phyloP scores from a whole-genome alignment of 495 filamentous ascomycete species.

The Aspergillus biplanus region DNA sequence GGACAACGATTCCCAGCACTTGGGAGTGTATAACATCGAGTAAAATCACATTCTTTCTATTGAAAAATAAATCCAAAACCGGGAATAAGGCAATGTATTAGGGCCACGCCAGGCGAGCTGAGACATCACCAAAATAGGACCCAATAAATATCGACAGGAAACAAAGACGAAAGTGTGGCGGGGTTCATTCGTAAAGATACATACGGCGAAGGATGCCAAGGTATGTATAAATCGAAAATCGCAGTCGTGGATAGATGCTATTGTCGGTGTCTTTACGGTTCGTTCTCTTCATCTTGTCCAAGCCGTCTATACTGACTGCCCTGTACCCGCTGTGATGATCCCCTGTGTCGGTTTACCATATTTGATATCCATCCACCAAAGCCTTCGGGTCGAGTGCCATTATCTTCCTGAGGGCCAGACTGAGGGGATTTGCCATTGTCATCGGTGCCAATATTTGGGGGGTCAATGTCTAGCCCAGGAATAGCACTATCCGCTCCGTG shows the following conservation, averaged over 20 bases:
- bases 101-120: constrained; percentile 1
- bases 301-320: constrained; percentile 65
- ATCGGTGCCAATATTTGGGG: constrained; percentile 56
- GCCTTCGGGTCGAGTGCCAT: constrained; percentile 51
- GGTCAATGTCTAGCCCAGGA: constrained; percentile 73
- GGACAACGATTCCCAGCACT: background rate
- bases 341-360: constrained; percentile 59
- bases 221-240: constrained; percentile 5
- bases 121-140: constrained; percentile 19
- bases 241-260: background rate
- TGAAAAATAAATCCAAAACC: constrained; percentile 10
- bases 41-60: constrained; percentile 11
- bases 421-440: constrained; percentile 50
- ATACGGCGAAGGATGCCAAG: constrained; percentile 11
- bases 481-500: constrained; percentile 64
- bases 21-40: background rate
- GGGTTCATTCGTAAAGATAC: background rate
- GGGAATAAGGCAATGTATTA: background rate
- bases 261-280: constrained; percentile 21
- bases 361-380: constrained; percentile 72
- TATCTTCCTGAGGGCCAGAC: constrained; percentile 32
- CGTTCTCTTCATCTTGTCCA: constrained; percentile 61
- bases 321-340: constrained; percentile 44
- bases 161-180: constrained; percentile 1
- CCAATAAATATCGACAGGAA: constrained; percentile 10